Conservation (phyloP, 2,329 filamentous ascomycete species). For the Chaetomiaceae sp. region DNA sequence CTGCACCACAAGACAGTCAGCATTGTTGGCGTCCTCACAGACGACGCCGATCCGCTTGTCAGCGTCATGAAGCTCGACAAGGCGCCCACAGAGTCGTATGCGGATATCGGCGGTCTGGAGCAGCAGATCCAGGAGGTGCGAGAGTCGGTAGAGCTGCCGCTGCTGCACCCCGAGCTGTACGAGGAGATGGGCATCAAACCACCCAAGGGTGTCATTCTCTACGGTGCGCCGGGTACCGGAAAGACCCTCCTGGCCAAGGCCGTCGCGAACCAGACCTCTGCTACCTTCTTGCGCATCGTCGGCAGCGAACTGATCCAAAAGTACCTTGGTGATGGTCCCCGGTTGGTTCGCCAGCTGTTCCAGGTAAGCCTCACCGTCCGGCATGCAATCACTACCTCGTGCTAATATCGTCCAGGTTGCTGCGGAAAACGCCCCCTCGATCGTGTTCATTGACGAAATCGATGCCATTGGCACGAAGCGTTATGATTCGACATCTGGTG, state of each 20-base stretch:
- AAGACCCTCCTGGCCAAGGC: conserved; percentile 96
- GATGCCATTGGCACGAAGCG: conserved; percentile 98
- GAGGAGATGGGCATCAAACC: conserved; percentile 99
- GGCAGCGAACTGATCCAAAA: conserved; percentile 98
- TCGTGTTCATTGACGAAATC: conserved; percentile 99
- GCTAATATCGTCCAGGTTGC: conserved; percentile 59
- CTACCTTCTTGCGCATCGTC: conserved; percentile 95
- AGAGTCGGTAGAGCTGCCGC: conserved; percentile 91
- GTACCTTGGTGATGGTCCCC: conserved; percentile 92
- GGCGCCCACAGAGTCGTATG: conserved; percentile 95
- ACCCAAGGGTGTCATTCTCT: conserved; percentile 97
- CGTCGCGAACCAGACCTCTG: conserved; percentile 97
- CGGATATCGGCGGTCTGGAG: conserved; percentile 95
- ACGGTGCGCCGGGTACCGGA: conserved; percentile 93
- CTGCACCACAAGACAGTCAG: conserved; percentile 97
- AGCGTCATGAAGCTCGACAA: conserved; percentile 99
- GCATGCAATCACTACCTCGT: background rate
- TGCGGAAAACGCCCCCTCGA: conserved; percentile 91
- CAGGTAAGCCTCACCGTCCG: conserved; percentile 46
- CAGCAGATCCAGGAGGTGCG: conserved; percentile 94
- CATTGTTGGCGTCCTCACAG: conserved; percentile 93
- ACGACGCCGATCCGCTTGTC: conserved; percentile 91
- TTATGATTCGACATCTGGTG: conserved; percentile 94
- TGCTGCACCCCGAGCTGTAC: conserved; percentile 94
- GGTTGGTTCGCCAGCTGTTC: conserved; percentile 93